These are phyloP conservation scores for Mallotus repandus DNA, from an alignment of 441 rosid genomes.

Conservation along the genomic window DNA sequence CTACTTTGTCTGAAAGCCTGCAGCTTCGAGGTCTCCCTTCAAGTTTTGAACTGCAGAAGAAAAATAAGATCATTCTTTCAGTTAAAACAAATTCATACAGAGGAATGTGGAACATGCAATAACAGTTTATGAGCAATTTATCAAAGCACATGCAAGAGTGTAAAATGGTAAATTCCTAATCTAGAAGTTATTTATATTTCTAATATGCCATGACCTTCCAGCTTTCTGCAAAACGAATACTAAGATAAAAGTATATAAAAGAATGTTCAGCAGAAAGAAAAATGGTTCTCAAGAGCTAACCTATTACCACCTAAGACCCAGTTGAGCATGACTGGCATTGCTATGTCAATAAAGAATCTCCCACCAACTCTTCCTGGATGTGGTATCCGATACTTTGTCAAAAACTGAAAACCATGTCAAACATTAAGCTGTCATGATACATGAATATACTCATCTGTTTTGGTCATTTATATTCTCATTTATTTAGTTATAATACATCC, in stretches of 20 bases:
- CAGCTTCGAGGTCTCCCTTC: conserved; percentile 76
- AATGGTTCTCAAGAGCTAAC: conserved; percentile 35
- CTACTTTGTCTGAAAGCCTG: conserved; percentile 85
- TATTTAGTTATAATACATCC: not conserved
- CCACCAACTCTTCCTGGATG: conserved; percentile 93
- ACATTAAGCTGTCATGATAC: conserved; percentile 1
- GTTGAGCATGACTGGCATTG: conserved; percentile 80
- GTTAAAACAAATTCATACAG: not conserved
- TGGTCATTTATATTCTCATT: not conserved
- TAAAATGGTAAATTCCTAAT: not conserved
- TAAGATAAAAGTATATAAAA: not conserved
- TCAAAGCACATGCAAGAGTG: not conserved
- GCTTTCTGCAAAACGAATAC: not conserved
- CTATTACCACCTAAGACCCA: conserved; percentile 98
- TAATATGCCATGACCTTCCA: not conserved
- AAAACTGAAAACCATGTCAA: conserved; percentile 50
- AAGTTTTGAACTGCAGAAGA: conserved; percentile 63
- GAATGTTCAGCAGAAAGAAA: not conserved
- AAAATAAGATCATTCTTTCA: not conserved
- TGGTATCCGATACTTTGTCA: conserved; percentile 78
- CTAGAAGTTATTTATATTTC: not conserved
- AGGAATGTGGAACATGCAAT: not conserved
- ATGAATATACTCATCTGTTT: not conserved
- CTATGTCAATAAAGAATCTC: conserved; percentile 69
- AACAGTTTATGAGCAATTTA: not conserved